Percentiles rank a stretch among this genome's conserved stretches.
phyloP scores from a whole-genome alignment of 1,139 yeast genomes.

The Diutina sp. region DNA sequence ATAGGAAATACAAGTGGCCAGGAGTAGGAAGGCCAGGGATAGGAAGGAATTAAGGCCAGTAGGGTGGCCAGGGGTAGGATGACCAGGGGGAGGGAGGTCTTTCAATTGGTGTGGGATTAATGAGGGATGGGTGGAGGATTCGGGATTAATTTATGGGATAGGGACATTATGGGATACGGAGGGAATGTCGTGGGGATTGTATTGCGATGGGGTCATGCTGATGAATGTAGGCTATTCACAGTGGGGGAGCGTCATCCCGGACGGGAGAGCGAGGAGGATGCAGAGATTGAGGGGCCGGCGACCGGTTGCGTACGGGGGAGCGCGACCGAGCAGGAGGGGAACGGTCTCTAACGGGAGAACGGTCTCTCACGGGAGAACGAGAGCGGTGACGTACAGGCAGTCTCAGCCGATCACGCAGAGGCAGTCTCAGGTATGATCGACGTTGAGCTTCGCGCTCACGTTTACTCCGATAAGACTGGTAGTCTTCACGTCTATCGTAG shows the following conservation, averaged over 20 bases:
- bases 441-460: background rate
- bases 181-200: background rate
- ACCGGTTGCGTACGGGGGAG: background rate
- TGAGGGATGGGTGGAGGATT: background rate
- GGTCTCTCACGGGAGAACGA: background rate
- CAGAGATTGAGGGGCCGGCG: background rate
- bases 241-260: background rate
- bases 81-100: background rate
- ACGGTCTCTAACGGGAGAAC: background rate
- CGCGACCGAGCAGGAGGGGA: background rate
- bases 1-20: background rate
- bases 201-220: background rate
- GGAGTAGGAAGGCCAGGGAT: background rate
- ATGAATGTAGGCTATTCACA: background rate
- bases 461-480: slow-evolving; percentile 3
- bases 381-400: background rate
- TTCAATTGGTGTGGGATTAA: background rate
- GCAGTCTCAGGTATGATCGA: background rate
- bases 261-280: background rate
- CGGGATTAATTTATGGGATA: background rate
- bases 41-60: background rate
- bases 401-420: background rate
- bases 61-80: background rate
- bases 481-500: slow-evolving; percentile 8
- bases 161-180: background rate